Conservation (phyloP, 495 filamentous ascomycete species). For the Neurospora pannonica region DNA sequence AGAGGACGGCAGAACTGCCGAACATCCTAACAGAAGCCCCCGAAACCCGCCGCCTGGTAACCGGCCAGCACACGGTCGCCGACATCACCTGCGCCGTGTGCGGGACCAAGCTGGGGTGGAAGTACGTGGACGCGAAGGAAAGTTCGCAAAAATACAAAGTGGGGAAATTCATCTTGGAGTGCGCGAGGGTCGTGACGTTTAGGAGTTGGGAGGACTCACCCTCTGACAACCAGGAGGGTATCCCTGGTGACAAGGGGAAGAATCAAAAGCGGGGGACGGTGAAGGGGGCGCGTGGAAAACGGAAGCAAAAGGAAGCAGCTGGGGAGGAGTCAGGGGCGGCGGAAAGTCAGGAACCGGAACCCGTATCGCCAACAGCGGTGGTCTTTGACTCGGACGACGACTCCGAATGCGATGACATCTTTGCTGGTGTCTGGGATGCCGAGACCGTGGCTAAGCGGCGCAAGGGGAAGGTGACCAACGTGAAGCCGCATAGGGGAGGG, state of each 20-base stretch:
- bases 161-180: conserved; percentile 94
- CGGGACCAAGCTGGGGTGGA: conserved; percentile 73
- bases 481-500: conserved; percentile 3
- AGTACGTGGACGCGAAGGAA: conserved; percentile 81
- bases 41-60: conserved; percentile 67
- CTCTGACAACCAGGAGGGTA: not conserved
- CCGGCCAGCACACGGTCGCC: conserved; percentile 61
- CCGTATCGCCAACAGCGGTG: conserved; percentile 24
- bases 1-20: conserved; percentile 22
- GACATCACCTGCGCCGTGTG: conserved; percentile 47
- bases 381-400: conserved; percentile 89
- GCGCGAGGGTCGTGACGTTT: conserved; percentile 55
- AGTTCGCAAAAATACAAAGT: conserved; percentile 82
- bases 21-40: conserved; percentile 41
- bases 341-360: not conserved
- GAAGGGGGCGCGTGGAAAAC: not conserved
- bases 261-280: not conserved
- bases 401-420: conserved; percentile 91
- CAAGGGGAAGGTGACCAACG: conserved; percentile 38
- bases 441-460: conserved; percentile 56
- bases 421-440: conserved; percentile 76
- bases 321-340: not conserved
- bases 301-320: not conserved
- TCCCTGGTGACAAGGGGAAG: not conserved
- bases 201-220: conserved; percentile 57